These are phyloP conservation scores for Stachybotrys chlorohalonatus DNA, from an alignment of 2,329 filamentous ascomycete species.

Conservation along the genomic window DNA sequence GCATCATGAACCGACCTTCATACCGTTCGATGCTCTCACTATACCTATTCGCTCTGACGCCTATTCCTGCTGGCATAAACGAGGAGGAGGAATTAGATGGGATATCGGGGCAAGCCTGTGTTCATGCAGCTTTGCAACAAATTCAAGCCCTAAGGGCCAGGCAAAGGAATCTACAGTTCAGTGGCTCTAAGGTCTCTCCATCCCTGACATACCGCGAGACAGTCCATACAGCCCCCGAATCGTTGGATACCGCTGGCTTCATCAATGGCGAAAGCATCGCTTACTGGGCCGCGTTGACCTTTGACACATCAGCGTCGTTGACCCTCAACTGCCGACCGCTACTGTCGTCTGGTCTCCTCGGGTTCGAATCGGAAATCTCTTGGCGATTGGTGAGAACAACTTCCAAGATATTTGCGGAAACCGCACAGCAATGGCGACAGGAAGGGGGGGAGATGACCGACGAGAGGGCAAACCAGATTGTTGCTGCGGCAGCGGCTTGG, in stretches of 20 bases:
- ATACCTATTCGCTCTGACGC: constrained; percentile 29
- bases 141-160: constrained; percentile 28
- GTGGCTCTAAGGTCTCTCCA: constrained; percentile 27
- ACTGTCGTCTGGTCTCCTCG: constrained; percentile 27
- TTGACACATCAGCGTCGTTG: constrained; percentile 30
- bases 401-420: constrained; percentile 19
- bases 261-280: constrained; percentile 27
- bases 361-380: constrained; percentile 18
- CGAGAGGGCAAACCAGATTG: constrained; percentile 20
- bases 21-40: constrained; percentile 30
- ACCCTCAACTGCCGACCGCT: constrained; percentile 29
- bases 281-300: constrained; percentile 31
- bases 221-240: constrained; percentile 13
- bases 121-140: constrained; percentile 30
- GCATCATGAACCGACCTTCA: constrained; percentile 29
- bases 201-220: constrained; percentile 8
- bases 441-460: constrained; percentile 17
- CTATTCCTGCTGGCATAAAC: constrained; percentile 27
- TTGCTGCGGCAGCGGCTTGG: constrained; percentile 17
- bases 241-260: constrained; percentile 20
- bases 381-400: constrained; percentile 18
- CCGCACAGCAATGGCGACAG: constrained; percentile 13
- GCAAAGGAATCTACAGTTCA: constrained; percentile 29
- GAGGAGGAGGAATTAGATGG: constrained; percentile 31
- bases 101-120: constrained; percentile 27